Percentiles rank a stretch among this genome's conserved stretches.
Evolutionary conservation across 441 rosid species (phyloP).

Genomic region (Erysimum cheiri): DNA sequence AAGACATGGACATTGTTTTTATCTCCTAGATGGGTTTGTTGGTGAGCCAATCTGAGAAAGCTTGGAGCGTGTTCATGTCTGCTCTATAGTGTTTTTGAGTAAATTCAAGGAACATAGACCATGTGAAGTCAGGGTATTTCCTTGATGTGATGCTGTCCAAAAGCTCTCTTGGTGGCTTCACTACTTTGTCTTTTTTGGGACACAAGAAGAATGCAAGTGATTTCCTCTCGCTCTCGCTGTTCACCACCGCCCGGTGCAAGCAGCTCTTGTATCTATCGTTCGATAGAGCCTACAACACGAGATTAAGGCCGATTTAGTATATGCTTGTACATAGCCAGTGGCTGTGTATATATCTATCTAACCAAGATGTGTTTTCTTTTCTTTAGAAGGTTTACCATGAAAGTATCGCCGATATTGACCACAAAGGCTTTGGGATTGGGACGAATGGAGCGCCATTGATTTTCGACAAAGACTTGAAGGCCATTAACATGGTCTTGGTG

Average conservation of each 20-base stretch:
- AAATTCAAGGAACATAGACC: slow-evolving; percentile 57
- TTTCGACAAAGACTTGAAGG: slow-evolving; percentile 89
- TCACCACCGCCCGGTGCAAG: slow-evolving; percentile 94
- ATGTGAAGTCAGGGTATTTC: slow-evolving; percentile 54
- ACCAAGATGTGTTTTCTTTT: slow-evolving; percentile 5
- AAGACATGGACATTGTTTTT: slow-evolving; percentile 1
- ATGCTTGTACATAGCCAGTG: neutral
- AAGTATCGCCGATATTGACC: slow-evolving; percentile 96
- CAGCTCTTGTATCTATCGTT: slow-evolving; percentile 92
- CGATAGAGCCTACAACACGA: slow-evolving; percentile 70
- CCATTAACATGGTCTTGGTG: slow-evolving; percentile 96
- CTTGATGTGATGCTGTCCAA: slow-evolving; percentile 46
- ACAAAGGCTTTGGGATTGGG: slow-evolving; percentile 84
- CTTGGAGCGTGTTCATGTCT: slow-evolving; percentile 54
- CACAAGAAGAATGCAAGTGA: slow-evolving; percentile 95
- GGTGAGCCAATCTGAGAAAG: slow-evolving; percentile 51
- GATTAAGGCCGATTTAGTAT: slow-evolving; percentile 12
- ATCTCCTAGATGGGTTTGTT: slow-evolving; percentile 25
- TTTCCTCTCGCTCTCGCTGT: slow-evolving; percentile 72
- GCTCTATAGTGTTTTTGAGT: slow-evolving; percentile 57
- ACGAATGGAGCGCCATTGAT: slow-evolving; percentile 80
- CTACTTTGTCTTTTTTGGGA: slow-evolving; percentile 77
- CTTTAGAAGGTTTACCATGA: slow-evolving; percentile 67
- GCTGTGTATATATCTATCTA: neutral
- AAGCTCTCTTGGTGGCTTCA: slow-evolving; percentile 75